Percentiles rank a stretch among this genome's conserved stretches.
Evolutionary conservation across 2,329 filamentous ascomycete species (phyloP).

Genomic region (Tolypocladium cylindrosporum): DNA sequence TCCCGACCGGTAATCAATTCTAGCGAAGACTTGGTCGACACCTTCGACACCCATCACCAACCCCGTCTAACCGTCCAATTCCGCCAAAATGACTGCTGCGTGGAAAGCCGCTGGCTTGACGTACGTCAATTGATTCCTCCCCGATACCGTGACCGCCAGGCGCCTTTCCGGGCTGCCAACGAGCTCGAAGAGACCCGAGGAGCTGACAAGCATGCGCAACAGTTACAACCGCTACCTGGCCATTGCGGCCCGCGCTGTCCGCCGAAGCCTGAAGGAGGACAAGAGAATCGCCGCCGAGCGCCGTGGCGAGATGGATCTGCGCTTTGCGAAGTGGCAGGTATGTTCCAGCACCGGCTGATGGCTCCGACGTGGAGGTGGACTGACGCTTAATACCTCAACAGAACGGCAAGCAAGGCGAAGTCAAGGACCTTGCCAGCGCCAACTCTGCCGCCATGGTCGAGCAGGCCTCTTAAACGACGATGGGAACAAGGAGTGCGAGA

Average conservation of each 20-base stretch:
- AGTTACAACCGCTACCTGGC: slow-evolving; percentile 99
- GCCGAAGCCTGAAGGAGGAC: slow-evolving; percentile 94
- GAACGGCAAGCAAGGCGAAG: slow-evolving; percentile 94
- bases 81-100: slow-evolving; percentile 81
- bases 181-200: slow-evolving; percentile 6
- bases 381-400: slow-evolving; percentile 35
- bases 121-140: slow-evolving; percentile 48
- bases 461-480: slow-evolving; percentile 19
- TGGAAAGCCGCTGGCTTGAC: slow-evolving; percentile 98
- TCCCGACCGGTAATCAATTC: slow-evolving; percentile 18
- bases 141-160: background rate
- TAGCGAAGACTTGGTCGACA: slow-evolving; percentile 25
- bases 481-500: background rate
- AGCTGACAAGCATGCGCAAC: slow-evolving; percentile 25
- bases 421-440: slow-evolving; percentile 57
- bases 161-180: background rate
- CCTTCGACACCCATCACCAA: slow-evolving; percentile 19
- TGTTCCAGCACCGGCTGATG: slow-evolving; percentile 7
- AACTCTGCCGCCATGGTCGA: slow-evolving; percentile 32
- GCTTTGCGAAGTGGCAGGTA: slow-evolving; percentile 94
- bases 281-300: slow-evolving; percentile 81
- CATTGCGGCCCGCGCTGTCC: slow-evolving; percentile 87
- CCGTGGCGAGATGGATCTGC: slow-evolving; percentile 79
- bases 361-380: slow-evolving; percentile 3
- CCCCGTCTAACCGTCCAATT: slow-evolving; percentile 22